phyloP scores from a whole-genome alignment of 108 stramenopile genomes.

The Stephanodiscus minutulus region DNA sequence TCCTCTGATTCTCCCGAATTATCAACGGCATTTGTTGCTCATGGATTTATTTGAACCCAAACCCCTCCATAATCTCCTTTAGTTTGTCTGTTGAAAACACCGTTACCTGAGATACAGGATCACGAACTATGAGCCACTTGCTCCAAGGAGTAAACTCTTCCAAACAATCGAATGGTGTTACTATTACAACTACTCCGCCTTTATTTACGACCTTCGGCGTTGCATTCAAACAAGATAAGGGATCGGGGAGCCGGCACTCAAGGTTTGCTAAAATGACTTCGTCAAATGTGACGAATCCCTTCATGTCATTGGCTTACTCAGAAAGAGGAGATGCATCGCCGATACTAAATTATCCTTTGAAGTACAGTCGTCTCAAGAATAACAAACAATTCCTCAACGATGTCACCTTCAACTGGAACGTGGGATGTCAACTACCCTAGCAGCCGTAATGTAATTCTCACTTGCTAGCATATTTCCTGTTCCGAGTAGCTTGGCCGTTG shows the following conservation, averaged over 20 bases:
- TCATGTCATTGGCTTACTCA: conserved; percentile 49
- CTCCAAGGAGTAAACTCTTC: conserved; percentile 86
- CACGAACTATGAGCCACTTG: conserved; percentile 83
- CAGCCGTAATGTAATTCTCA: conserved; percentile 76
- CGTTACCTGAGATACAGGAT: conserved; percentile 66
- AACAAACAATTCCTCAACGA: conserved; percentile 64
- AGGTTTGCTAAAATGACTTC: conserved; percentile 90
- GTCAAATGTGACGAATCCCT: conserved; percentile 82
- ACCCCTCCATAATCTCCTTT: conserved; percentile 70
- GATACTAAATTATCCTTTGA: conserved; percentile 73
- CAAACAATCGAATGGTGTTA: conserved; percentile 92
- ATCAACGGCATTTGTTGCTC: conserved; percentile 87
- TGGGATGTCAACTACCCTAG: conserved; percentile 76
- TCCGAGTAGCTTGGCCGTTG: too few species aligned
- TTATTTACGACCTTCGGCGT: conserved; percentile 75
- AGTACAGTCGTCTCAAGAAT: conserved; percentile 55
- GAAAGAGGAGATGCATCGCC: conserved; percentile 86
- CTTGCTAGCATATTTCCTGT: too few species aligned
- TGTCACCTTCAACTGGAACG: conserved; percentile 81
- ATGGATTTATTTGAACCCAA: conserved; percentile 86
- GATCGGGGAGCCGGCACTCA: conserved; percentile 89
- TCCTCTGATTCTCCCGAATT: conserved; percentile 92
- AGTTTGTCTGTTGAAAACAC: conserved; percentile 80
- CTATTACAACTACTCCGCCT: conserved; percentile 89
- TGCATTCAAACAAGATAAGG: conserved; percentile 78